A percentile compares a stretch with the other conserved stretches of the same genome.
These are phyloP conservation scores for Protea cynaroides DNA, from an alignment of 164 flowering plant species.

Conservation along the genomic window DNA sequence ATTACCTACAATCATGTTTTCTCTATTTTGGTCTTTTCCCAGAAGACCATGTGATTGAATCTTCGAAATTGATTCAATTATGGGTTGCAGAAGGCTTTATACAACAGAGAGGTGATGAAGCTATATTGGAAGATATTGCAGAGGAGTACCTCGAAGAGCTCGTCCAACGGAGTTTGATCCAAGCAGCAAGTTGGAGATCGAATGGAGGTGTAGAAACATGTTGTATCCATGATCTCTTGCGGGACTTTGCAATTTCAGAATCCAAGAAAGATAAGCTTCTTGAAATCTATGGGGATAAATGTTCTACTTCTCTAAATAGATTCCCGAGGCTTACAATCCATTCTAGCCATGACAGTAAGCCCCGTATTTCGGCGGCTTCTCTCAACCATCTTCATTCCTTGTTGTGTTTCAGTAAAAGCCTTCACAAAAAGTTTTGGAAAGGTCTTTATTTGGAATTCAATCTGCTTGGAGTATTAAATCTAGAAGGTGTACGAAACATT, in stretches of 20 bases:
- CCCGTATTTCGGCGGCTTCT: background rate
- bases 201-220: background rate
- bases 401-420: background rate
- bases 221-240: slow-evolving; percentile 9
- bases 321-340: background rate
- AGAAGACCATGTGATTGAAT: background rate
- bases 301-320: background rate
- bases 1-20: background rate
- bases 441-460: background rate
- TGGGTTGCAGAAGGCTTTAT: background rate
- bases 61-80: background rate
- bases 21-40: background rate
- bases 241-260: background rate
- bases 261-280: background rate
- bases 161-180: background rate
- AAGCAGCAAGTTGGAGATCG: background rate
- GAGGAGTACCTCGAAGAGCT: background rate
- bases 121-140: background rate
- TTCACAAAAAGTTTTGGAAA: too few species aligned
- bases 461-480: slow-evolving; percentile 8
- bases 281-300: background rate
- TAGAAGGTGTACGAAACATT: background rate
- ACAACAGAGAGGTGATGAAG: background rate
- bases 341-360: background rate
- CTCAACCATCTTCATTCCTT: slow-evolving; percentile 6